Conservation (phyloP, 805 yeast species). For the Metschnikowia anglica region DNA sequence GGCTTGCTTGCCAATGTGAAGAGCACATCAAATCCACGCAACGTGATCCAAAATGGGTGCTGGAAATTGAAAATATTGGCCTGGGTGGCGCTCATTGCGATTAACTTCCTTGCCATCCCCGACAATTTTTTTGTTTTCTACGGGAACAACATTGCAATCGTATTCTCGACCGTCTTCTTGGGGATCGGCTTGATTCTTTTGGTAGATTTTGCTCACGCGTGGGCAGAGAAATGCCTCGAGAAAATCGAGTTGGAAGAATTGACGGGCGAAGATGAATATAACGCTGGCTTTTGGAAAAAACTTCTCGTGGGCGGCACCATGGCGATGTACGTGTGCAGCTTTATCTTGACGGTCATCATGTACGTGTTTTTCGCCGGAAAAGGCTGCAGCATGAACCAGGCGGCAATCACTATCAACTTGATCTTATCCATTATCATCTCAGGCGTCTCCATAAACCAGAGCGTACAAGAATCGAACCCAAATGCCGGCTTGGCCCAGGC, state of each 20-base stretch:
- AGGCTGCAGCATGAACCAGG: slow-evolving; percentile 86
- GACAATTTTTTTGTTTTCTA: slow-evolving; percentile 83
- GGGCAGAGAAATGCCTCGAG: slow-evolving; percentile 95
- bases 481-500: slow-evolving; percentile 96
- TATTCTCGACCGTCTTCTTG: slow-evolving; percentile 80
- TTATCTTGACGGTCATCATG: slow-evolving; percentile 75
- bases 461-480: slow-evolving; percentile 88
- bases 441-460: slow-evolving; percentile 71
- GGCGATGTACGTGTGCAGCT: slow-evolving; percentile 73
- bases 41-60: slow-evolving; percentile 84
- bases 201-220: slow-evolving; percentile 96
- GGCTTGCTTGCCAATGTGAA: slow-evolving; percentile 66
- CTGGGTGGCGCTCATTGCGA: slow-evolving; percentile 55
- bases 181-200: slow-evolving; percentile 85
- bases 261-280: slow-evolving; percentile 48
- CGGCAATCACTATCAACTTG: slow-evolving; percentile 78
- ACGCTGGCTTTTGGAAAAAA: slow-evolving; percentile 69
- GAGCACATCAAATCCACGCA: slow-evolving; percentile 74
- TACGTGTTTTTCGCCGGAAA: slow-evolving; percentile 75
- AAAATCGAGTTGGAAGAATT: slow-evolving; percentile 78
- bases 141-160: slow-evolving; percentile 86
- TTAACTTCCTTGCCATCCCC: slow-evolving; percentile 73
- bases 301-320: slow-evolving; percentile 84
- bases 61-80: slow-evolving; percentile 76
- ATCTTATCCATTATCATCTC: slow-evolving; percentile 64